Conservation (phyloP, 208 protist genomes). For the Trichomonas gallinae region DNA sequence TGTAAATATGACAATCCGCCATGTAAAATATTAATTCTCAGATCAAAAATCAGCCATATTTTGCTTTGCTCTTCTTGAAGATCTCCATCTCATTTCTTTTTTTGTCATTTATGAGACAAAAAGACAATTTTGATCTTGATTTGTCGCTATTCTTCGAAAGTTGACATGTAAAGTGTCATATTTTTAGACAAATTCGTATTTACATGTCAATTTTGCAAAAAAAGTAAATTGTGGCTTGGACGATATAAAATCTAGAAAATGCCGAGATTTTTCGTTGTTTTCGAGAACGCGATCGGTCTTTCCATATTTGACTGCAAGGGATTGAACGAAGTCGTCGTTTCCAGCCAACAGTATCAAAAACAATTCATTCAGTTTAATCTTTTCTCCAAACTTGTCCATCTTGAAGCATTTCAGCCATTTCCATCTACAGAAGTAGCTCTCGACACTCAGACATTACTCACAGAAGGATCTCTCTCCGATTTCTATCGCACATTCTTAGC, state of each 20-base stretch:
- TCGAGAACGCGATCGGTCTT: constrained; percentile 23
- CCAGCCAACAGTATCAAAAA: constrained; percentile 55
- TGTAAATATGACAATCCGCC: too few species aligned
- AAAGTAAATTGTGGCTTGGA: too few species aligned
- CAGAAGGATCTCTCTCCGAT: constrained; percentile 60
- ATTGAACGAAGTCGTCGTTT: constrained; percentile 24
- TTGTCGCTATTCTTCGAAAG: too few species aligned
- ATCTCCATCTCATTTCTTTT: too few species aligned
- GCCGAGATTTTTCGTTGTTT: constrained; percentile 23
- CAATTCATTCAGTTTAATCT: constrained; percentile 67
- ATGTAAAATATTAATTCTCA: too few species aligned
- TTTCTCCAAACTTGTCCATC: constrained; percentile 78
- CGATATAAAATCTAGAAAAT: not conserved
- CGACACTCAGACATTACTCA: constrained; percentile 85
- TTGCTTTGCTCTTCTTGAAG: too few species aligned
- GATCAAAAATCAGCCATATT: too few species aligned
- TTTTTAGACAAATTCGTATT: too few species aligned
- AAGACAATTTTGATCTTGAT: too few species aligned
- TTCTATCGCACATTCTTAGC: constrained; percentile 74
- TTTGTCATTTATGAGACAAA: too few species aligned
- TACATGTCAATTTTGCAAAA: too few species aligned
- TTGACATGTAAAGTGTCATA: too few species aligned
- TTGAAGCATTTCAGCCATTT: constrained; percentile 85
- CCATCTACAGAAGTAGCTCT: constrained; percentile 83
- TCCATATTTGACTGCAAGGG: not conserved